Evolutionary conservation across 768 basidiomycete species (phyloP).

Genomic region (Mycena galopus): DNA sequence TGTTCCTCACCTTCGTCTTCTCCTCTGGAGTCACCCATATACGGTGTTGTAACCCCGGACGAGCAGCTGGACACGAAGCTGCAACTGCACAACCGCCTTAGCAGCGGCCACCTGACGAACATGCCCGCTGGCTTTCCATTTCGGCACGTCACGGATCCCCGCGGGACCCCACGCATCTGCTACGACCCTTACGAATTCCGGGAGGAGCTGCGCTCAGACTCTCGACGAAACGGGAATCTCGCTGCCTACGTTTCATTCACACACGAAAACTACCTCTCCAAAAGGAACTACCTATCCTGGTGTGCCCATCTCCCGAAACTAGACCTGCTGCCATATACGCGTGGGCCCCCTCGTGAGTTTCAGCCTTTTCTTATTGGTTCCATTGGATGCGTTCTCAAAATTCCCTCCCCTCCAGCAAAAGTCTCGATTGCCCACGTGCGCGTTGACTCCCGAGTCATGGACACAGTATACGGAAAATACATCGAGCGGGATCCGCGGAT

Average conservation of each 20-base stretch:
- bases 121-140: conserved; percentile 56
- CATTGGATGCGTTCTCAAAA: not conserved
- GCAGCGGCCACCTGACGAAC: conserved; percentile 45
- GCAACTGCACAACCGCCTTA: conserved; percentile 49
- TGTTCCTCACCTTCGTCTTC: conserved; percentile 29
- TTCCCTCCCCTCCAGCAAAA: conserved; percentile 34
- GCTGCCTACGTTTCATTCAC: conserved; percentile 47
- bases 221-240: conserved; percentile 35
- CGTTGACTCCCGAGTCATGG: conserved; percentile 49
- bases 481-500: conserved; percentile 49
- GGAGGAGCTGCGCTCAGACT: conserved; percentile 43
- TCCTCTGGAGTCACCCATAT: conserved; percentile 31
- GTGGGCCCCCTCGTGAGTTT: conserved; percentile 45
- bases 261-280: conserved; percentile 26
- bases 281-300: conserved; percentile 48
- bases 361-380: not conserved
- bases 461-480: conserved; percentile 48
- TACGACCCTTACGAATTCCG: conserved; percentile 53
- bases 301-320: conserved; percentile 43
- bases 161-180: conserved; percentile 40
- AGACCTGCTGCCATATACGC: conserved; percentile 35
- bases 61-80: conserved; percentile 39
- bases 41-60: conserved; percentile 21
- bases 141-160: conserved; percentile 40
- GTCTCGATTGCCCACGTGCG: conserved; percentile 53